Evolutionary conservation across 805 yeast genomes (phyloP).

Genomic region (Ogataea trehalophila): DNA sequence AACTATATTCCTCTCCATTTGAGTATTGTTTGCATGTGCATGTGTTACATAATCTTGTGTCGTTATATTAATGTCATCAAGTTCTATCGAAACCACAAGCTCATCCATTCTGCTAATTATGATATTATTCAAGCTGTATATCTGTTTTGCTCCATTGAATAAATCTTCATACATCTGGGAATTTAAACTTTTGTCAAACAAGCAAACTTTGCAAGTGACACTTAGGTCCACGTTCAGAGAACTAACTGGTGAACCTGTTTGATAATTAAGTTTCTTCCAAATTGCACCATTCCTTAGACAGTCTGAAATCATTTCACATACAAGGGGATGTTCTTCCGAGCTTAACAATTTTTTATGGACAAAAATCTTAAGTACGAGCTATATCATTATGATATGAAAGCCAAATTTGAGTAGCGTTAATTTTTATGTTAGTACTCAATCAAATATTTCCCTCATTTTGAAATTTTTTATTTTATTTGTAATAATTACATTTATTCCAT

Average conservation of each 20-base stretch:
- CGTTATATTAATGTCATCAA: conserved; percentile 4
- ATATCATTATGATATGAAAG: not conserved
- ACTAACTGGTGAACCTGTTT: not conserved
- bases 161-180: conserved; percentile 14
- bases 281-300: conserved; percentile 11
- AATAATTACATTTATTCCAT: too few species aligned
- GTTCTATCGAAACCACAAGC: conserved; percentile 5
- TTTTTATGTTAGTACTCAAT: too few species aligned
- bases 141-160: conserved; percentile 5
- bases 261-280: conserved; percentile 12
- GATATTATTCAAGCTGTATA: conserved; percentile 7
- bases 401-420: too few species aligned
- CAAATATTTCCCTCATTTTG: too few species aligned
- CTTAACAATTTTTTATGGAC: conserved; percentile 7
- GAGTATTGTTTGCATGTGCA: not conserved
- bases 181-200: conserved; percentile 11
- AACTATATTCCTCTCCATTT: not conserved
- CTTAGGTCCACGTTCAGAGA: not conserved
- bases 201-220: conserved; percentile 6
- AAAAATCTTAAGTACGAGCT: conserved; percentile 6
- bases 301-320: conserved; percentile 17
- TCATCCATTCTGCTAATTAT: conserved; percentile 6
- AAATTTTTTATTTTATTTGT: too few species aligned
- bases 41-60: not conserved
- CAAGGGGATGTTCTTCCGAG: conserved; percentile 8